Evolutionary conservation across 1,139 yeast genomes (phyloP).

Genomic region (Suhomyces yuchorum): DNA sequence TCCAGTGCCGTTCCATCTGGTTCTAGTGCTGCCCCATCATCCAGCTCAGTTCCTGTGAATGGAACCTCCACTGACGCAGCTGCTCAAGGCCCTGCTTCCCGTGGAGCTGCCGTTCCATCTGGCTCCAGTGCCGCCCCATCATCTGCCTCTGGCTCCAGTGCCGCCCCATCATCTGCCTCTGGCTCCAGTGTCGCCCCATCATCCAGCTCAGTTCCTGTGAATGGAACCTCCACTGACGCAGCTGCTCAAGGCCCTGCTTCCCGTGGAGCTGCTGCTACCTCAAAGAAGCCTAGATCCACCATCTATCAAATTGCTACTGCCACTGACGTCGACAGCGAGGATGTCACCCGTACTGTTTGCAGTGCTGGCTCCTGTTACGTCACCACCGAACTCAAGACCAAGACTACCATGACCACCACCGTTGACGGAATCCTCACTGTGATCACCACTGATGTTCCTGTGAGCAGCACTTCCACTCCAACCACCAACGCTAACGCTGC

Average conservation of each 20-base stretch:
- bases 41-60: not conserved
- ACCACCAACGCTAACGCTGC: slow-evolving; percentile 11
- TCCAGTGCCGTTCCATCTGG: not conserved
- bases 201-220: not conserved
- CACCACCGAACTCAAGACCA: slow-evolving; percentile 38
- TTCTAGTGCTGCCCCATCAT: not conserved
- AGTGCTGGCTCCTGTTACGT: slow-evolving; percentile 32
- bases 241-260: slow-evolving; percentile 4
- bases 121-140: not conserved
- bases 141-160: not conserved
- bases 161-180: too few relatives aligned
- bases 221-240: slow-evolving; percentile 11
- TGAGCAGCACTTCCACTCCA: not conserved
- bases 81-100: not conserved
- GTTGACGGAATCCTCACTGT: slow-evolving; percentile 47
- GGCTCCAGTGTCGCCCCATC: slow-evolving; percentile 1
- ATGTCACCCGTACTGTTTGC: slow-evolving; percentile 41
- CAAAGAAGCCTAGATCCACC: slow-evolving; percentile 24
- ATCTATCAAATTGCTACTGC: slow-evolving; percentile 35
- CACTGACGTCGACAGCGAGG: slow-evolving; percentile 24
- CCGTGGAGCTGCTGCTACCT: slow-evolving; percentile 3
- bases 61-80: slow-evolving; percentile 13
- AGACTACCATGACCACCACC: slow-evolving; percentile 43
- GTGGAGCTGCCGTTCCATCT: not conserved
- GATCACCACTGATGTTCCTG: slow-evolving; percentile 29